Evolutionary conservation across 306 rosid species (phyloP).

Genomic region (Quercus agrifolia): DNA sequence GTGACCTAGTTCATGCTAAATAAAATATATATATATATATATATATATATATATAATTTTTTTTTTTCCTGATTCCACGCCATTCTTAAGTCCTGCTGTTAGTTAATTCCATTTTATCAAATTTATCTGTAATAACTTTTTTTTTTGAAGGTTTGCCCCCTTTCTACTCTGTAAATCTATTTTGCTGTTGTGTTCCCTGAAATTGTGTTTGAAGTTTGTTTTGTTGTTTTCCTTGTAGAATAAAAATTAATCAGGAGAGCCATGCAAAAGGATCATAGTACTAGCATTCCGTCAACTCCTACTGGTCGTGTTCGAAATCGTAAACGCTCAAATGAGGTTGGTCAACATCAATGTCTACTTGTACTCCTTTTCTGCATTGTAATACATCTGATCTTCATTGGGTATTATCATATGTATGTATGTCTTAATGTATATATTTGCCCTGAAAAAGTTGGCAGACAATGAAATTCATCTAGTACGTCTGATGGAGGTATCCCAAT

Average conservation of each 20-base stretch:
- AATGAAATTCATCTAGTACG: background rate
- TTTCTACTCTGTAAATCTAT: background rate
- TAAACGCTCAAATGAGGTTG: constrained; percentile 79
- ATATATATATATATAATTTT: too few relatives aligned
- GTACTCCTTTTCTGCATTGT: background rate
- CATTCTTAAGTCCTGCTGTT: background rate
- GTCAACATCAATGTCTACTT: too few relatives aligned
- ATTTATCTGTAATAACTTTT: background rate
- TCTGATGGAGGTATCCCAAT: background rate
- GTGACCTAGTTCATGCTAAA: background rate
- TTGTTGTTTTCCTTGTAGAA: constrained; percentile 28
- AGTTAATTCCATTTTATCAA: background rate
- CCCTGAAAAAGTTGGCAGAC: background rate
- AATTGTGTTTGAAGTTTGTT: background rate
- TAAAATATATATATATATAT: background rate
- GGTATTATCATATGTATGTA: background rate
- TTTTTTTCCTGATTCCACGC: too few relatives aligned
- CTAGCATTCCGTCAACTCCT: constrained; percentile 30
- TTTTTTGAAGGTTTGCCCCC: background rate
- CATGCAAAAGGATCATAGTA: constrained; percentile 59
- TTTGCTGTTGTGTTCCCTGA: background rate
- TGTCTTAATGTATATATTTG: background rate
- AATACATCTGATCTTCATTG: background rate
- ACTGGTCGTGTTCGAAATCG: constrained; percentile 59
- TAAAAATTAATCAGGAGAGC: constrained; percentile 30